Evolutionary conservation across 108 stramenopile genomes (phyloP).

Genomic region (Cyclotella distinguenda): DNA sequence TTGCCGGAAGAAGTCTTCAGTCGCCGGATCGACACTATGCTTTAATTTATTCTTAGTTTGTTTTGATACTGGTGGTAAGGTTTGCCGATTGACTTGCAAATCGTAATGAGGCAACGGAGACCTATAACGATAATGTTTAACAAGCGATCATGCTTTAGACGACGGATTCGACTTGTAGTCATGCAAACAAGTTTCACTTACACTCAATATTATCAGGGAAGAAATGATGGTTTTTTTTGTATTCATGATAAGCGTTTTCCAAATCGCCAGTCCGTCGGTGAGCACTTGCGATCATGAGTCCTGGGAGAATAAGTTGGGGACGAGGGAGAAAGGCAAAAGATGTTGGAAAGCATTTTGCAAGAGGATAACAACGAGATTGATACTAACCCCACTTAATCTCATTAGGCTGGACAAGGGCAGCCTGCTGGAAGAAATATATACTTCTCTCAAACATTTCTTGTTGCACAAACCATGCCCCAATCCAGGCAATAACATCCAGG

Average conservation of each 20-base stretch:
- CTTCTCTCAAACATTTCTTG: slow-evolving; percentile 87
- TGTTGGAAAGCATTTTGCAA: neutral
- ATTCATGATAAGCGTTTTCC: slow-evolving; percentile 61
- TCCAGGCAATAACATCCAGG: slow-evolving; percentile 82
- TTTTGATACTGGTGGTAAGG: slow-evolving; percentile 57
- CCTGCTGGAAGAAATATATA: slow-evolving; percentile 82
- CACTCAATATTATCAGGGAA: slow-evolving; percentile 77
- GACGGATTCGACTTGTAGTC: neutral
- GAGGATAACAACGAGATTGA: neutral
- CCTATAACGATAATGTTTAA: slow-evolving; percentile 13
- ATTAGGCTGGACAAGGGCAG: slow-evolving; percentile 78
- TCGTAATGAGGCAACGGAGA: slow-evolving; percentile 55
- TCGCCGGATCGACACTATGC: neutral
- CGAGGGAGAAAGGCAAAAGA: neutral
- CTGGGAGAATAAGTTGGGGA: neutral
- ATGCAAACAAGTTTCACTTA: slow-evolving; percentile 7
- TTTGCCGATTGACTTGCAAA: slow-evolving; percentile 54
- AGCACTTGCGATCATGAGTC: slow-evolving; percentile 80
- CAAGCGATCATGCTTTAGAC: neutral
- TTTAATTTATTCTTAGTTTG: slow-evolving; percentile 52
- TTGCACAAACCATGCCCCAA: slow-evolving; percentile 90
- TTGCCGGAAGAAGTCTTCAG: too few species aligned
- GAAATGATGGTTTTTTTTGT: slow-evolving; percentile 69
- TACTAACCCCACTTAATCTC: slow-evolving; percentile 84
- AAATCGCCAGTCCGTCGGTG: slow-evolving; percentile 72